A percentile compares a stretch with the other conserved stretches of the same genome.
Conservation (phyloP, 108 stramenopile species). For the Bacterosira constricta region DNA sequence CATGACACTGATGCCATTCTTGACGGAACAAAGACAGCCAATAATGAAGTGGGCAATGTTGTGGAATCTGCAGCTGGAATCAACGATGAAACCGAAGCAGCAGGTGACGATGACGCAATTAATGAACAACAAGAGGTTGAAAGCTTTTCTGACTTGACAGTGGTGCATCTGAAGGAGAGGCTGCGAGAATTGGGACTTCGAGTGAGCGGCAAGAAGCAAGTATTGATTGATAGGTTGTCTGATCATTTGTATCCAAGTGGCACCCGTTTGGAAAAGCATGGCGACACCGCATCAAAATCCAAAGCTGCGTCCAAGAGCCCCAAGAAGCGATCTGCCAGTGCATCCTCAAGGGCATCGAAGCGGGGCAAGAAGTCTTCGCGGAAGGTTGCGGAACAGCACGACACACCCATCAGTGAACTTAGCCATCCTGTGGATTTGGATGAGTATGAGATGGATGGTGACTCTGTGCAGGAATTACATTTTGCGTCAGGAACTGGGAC, state of each 20-base stretch:
- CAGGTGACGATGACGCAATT: neutral
- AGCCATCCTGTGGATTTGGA: neutral
- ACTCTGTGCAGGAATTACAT: neutral
- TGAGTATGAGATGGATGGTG: neutral
- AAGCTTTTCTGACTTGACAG: neutral
- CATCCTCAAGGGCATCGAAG: neutral
- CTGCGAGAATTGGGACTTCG: neutral
- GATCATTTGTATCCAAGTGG: too few species aligned
- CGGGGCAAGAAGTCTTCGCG: neutral
- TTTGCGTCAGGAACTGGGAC: conserved; percentile 7
- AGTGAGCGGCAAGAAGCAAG: neutral
- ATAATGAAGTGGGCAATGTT: neutral
- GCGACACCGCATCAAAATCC: too few species aligned
- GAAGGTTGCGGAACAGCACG: neutral
- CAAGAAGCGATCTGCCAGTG: neutral
- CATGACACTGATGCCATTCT: too few species aligned
- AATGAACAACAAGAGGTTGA: neutral
- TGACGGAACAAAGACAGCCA: too few species aligned
- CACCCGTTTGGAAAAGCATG: too few species aligned
- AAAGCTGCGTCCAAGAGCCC: conserved; percentile 11
- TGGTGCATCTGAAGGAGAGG: neutral
- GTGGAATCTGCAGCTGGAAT: neutral
- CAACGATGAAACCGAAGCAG: neutral
- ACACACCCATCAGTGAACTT: neutral
- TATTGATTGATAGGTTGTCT: neutral